Base-by-base conservation (phyloP, 768 basidiomycete species). In the Cubamyces sp. region DNA sequence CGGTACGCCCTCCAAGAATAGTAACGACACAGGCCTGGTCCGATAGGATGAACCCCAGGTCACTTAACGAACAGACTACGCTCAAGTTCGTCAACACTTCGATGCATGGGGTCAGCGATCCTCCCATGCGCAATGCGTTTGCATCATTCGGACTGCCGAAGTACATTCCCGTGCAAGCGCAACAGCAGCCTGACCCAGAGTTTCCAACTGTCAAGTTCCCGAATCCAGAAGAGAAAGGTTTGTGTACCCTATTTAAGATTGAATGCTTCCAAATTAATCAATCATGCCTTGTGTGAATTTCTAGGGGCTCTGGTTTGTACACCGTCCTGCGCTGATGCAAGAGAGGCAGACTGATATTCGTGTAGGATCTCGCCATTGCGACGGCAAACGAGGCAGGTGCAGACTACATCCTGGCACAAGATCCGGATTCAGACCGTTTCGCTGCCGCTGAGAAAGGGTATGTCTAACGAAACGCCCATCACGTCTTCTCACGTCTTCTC, bases 141-240 rank as follows among this genome's bases (percentile, higher is more conserved):
- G 74, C 78, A 41, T 62, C 74, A 3, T 86, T 84, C 60, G 86
- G 86, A 5, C 86, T 92, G 61, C 68, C 78, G 18, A 79, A 82
- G 1, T 87, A 82, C 70, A 77, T 81, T 11, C 81, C 86, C 1
- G 90, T 94, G 12, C 68, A 71, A 53, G 81, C 86, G 64, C 94
- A 96, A 73, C 81, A 82, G 64, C 57, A 76, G 3, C 91, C 94
- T 2, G 88, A 96, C 74, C 91, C 94, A 5, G 84, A 93, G 28
- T 96, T 96, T 69, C 85, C 91, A 3, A 94, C 93, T 5, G 90
- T 95, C 18, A 76, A 75, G 21, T 94, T 92, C 72, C 94, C 94
- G 2, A 96, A 96, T 69, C 94, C 94, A 1, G 94, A 96, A 73
- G 94, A 96, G 73, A 88, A 91, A 74, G 94, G 94, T 84, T 74